phyloP scores from a whole-genome alignment of 2,329 filamentous ascomycete genomes.

The Allantophomopsis lycopodina region DNA sequence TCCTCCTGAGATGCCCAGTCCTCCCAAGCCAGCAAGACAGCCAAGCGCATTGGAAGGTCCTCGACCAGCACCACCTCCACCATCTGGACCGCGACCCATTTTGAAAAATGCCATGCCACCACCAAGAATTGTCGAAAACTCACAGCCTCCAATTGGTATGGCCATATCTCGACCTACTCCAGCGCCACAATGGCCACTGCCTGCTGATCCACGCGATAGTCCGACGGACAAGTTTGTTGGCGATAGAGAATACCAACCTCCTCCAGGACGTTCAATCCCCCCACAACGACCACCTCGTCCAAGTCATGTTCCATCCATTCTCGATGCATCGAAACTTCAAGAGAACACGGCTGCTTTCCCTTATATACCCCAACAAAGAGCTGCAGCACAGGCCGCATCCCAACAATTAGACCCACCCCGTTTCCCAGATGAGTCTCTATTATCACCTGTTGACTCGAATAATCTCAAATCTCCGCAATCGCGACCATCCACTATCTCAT shows the following conservation, averaged over 20 bases:
- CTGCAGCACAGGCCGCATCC: constrained; percentile 7
- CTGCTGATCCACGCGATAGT: constrained; percentile 11
- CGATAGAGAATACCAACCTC: constrained; percentile 31
- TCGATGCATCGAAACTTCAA: constrained; percentile 40
- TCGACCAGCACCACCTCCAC: constrained; percentile 3
- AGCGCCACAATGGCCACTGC: constrained; percentile 39
- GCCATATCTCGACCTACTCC: constrained; percentile 35
- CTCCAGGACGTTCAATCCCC: constrained; percentile 32
- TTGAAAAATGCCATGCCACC: no score
- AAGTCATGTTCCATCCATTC: constrained; percentile 42
- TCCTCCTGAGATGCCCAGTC: constrained; percentile 13
- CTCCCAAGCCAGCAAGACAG: constrained; percentile 6
- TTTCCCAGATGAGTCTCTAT: constrained; percentile 8
- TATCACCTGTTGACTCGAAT: constrained; percentile 19
- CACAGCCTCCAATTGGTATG: constrained; percentile 11
- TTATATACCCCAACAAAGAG: constrained; percentile 25
- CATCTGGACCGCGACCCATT: constrained; percentile 8
- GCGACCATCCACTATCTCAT: constrained; percentile 37
- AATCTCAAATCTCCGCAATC: constrained; percentile 22
- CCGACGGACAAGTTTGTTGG: constrained; percentile 3
- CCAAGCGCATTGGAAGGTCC: not conserved
- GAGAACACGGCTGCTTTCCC: constrained; percentile 41
- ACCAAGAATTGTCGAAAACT: no score
- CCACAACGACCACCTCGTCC: constrained; percentile 47
- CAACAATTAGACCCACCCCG: not conserved